phyloP scores from a whole-genome alignment of 2,329 filamentous ascomycete species.

The Aspergillus floridensis region DNA sequence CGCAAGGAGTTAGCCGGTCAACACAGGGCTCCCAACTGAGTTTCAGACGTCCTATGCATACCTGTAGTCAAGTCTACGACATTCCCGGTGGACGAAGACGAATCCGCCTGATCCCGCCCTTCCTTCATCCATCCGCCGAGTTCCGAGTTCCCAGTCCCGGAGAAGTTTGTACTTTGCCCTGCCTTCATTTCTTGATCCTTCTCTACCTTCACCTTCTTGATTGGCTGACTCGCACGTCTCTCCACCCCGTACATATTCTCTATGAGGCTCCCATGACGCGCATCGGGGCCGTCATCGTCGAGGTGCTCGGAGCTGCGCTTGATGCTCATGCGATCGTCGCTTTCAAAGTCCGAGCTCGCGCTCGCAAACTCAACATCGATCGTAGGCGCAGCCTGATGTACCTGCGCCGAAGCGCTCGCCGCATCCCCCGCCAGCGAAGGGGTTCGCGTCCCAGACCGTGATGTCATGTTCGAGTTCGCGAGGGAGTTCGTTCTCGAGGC shows the following conservation, averaged over 20 bases:
- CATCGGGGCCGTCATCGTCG: conserved; percentile 26
- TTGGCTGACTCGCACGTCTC: conserved; percentile 59
- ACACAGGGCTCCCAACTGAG: neutral
- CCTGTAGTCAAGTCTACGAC: conserved; percentile 49
- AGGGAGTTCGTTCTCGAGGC: neutral
- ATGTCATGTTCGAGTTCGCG: conserved; percentile 14
- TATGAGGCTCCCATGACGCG: conserved; percentile 51
- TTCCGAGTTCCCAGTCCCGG: conserved; percentile 52
- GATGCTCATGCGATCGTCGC: conserved; percentile 22
- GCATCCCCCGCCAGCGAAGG: conserved; percentile 14
- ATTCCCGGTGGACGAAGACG: conserved; percentile 50
- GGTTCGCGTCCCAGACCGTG: conserved; percentile 12
- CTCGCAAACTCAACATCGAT: conserved; percentile 33
- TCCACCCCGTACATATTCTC: conserved; percentile 75
- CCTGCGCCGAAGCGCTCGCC: conserved; percentile 12
- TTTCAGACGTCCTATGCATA: neutral
- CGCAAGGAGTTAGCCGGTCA: conserved; percentile 18
- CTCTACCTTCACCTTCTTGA: conserved; percentile 63
- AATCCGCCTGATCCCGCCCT: conserved; percentile 46
- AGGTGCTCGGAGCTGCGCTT: conserved; percentile 34
- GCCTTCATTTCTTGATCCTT: conserved; percentile 46
- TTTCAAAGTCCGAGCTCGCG: conserved; percentile 19
- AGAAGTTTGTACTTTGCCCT: conserved; percentile 42
- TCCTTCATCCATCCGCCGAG: conserved; percentile 67
- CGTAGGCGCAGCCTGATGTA: conserved; percentile 13